Evolutionary conservation across 1,284 basidiomycete species (phyloP), one percentile per base, ranked within the genome.

Genomic region (Baeospora myosura): DNA sequence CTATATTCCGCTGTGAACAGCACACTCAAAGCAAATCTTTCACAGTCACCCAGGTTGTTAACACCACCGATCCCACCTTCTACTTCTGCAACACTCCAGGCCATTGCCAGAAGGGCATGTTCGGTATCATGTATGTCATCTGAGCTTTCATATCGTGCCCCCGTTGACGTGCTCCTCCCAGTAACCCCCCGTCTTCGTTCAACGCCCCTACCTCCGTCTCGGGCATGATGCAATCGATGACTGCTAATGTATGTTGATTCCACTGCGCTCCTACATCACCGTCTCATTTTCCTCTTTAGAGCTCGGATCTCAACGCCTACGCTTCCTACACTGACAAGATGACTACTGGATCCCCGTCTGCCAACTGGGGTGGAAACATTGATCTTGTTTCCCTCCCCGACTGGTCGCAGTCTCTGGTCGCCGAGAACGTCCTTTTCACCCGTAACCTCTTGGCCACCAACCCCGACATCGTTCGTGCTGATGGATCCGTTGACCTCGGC

Each of bases 101-200:
- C 43, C 83, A 87, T 58, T 87, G 82, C 56, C 62, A 77, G 57
- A 78, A 81, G 71, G 84, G 84, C 52, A 88, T 88, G 83, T 87
- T 85, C 59, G 83, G 82, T 65, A 74, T 84, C 63, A 76, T 84
- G 68, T 69, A 52, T 34, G 64, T 51, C 22, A 3, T 21, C 16
- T 23, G 5, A 28, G 5, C 23, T 44, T 14, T 23, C 12, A 23
- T 21, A 24, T 12, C 20, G 22, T 32, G 20, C 5, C 44, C 16
- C n/a, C 33, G 16, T 25, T 12, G 40, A 42, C 40, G 55, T 11
- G 46, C 40, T 40, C 46, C 34, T 16, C 42, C 22, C 37, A 72
- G 70, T 56, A 86, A 86, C 71, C 76, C 81, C 21, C 70, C 75
- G 11, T 74, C 62, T 52, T 65, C 65, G 23, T 54, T 59, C 40